Evolutionary conservation across 176 grass and related monocot genomes (phyloP).

Genomic region (Lolium rigidum): DNA sequence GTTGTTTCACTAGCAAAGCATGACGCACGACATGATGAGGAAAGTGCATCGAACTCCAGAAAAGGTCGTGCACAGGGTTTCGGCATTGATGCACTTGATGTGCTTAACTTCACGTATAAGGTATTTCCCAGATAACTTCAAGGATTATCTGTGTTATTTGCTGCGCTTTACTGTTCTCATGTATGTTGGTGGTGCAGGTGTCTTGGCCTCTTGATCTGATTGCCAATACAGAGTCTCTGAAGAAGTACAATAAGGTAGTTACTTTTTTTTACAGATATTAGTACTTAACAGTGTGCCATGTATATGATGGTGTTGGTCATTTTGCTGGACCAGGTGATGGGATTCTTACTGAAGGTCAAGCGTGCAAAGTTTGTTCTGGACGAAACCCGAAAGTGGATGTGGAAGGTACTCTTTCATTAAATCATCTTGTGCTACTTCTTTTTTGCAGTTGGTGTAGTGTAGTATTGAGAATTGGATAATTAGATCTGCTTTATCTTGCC

Average conservation of each 20-base stretch:
- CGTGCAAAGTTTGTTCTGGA: conserved; percentile 93
- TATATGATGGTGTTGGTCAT: conserved; percentile 24
- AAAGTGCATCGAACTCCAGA: conserved; percentile 53
- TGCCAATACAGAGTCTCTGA: conserved; percentile 80
- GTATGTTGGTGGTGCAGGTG: conserved; percentile 64
- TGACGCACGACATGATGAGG: conserved; percentile 46
- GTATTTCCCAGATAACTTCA: conserved; percentile 48
- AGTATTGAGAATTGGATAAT: not conserved
- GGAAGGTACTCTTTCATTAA: conserved; percentile 70
- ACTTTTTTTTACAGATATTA: conserved; percentile 13
- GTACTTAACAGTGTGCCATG: not conserved
- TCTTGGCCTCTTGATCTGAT: conserved; percentile 98
- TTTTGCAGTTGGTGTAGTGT: not conserved
- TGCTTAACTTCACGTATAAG: conserved; percentile 93
- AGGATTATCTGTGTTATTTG: conserved; percentile 37
- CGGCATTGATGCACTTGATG: conserved; percentile 89
- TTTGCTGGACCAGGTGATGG: conserved; percentile 75
- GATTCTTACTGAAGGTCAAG: conserved; percentile 96
- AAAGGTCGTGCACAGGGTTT: conserved; percentile 68
- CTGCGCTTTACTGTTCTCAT: conserved; percentile 12
- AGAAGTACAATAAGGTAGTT: conserved; percentile 92
- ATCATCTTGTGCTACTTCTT: conserved; percentile 16
- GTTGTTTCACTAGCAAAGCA: conserved; percentile 71
- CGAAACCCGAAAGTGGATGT: conserved; percentile 93
- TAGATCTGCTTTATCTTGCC: conserved; percentile 25